Conservation (phyloP, 2,329 filamentous ascomycete species). For the Botryosphaeria dothidea region DNA sequence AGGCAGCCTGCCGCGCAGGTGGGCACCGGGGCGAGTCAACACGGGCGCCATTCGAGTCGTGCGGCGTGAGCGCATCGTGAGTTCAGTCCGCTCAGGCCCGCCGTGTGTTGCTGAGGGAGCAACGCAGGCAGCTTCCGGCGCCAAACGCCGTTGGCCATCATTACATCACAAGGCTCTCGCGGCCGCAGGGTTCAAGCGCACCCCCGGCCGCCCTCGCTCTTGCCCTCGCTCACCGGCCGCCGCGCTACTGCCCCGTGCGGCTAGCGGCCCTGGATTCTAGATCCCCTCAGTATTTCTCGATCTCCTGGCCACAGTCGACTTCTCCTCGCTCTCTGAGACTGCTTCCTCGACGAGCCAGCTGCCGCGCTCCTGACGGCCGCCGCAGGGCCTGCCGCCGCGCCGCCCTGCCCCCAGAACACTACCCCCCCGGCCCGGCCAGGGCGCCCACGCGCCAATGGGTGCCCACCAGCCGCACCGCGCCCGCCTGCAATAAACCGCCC, state of each 20-base stretch:
- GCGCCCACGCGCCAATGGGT: slow-evolving; percentile 7
- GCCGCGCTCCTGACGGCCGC: slow-evolving; percentile 10
- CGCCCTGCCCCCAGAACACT: not conserved
- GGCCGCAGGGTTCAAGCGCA: slow-evolving; percentile 9
- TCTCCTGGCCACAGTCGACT: slow-evolving; percentile 8
- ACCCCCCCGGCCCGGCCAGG: not conserved
- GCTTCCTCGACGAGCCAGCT: slow-evolving; percentile 11
- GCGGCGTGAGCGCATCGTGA: slow-evolving; percentile 6
- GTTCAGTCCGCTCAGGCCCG: slow-evolving; percentile 1
- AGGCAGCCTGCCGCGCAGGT: not conserved
- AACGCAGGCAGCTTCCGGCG: slow-evolving; percentile 8
- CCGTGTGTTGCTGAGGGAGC: not conserved
- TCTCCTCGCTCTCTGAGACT: slow-evolving; percentile 8
- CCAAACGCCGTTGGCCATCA: slow-evolving; percentile 14
- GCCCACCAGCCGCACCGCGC: not conserved
- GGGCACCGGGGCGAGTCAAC: not conserved
- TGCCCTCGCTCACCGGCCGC: slow-evolving; percentile 10
- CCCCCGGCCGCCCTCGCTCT: not conserved
- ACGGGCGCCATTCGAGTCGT: slow-evolving; percentile 3
- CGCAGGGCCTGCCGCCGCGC: not conserved
- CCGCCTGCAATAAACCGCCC: slow-evolving; percentile 8
- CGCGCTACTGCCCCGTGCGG: not conserved
- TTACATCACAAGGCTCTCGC: slow-evolving; percentile 18
- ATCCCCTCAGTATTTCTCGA: slow-evolving; percentile 14
- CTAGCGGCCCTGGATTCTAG: slow-evolving; percentile 12